Base-by-base conservation (phyloP, 495 filamentous ascomycete genomes). In the Penicillium waksmanii region DNA sequence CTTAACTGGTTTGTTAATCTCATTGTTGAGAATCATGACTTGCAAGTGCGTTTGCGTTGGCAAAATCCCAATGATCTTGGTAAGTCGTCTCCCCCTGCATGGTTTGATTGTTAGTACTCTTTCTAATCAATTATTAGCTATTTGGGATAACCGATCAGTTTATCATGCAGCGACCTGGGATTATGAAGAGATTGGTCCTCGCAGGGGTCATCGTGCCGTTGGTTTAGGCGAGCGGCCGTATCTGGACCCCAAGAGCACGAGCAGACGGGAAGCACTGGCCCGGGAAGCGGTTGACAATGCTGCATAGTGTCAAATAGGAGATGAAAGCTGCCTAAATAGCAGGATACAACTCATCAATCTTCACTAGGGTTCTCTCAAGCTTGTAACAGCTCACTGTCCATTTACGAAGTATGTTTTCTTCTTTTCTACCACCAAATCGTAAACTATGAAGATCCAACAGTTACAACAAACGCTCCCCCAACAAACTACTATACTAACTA, bases 131-230 rank as follows among this genome's bases (percentile, higher is more conserved):
- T 17, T 0, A 11, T 19, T 55, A 74, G 89, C 90, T 0, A 91
- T 94, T 61, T 94, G 90, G 90, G 90, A 93, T 68, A 93, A 93
- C 61, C 74, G 89, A 8, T 84, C 80, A 38, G 81, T 83, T 1
- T 91, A 85, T 68, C 89, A 93, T 62, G 80, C 83, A 4, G 88
- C 89, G 0, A 93, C 89, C 2, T 85, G 80, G 46, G 90, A 93
- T 67, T 90, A 86, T 71, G 78, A 80, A 5, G 82, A 73, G 0
- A 66, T 86, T 38, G 89, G 85, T 3, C 56, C 67, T 7, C 70
- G 89, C 47, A 78, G 78, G 33, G 88, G 89, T 0, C 80, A 85
- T 47, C 72, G 89, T 4, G 84, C 80, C 17, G 85, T 89, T 6
- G 84, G 86, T 38, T 58, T 91, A 52, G 89, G 88, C 0, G 89